Conservation (phyloP, 495 filamentous ascomycete species). For the Echria macrotheca region DNA sequence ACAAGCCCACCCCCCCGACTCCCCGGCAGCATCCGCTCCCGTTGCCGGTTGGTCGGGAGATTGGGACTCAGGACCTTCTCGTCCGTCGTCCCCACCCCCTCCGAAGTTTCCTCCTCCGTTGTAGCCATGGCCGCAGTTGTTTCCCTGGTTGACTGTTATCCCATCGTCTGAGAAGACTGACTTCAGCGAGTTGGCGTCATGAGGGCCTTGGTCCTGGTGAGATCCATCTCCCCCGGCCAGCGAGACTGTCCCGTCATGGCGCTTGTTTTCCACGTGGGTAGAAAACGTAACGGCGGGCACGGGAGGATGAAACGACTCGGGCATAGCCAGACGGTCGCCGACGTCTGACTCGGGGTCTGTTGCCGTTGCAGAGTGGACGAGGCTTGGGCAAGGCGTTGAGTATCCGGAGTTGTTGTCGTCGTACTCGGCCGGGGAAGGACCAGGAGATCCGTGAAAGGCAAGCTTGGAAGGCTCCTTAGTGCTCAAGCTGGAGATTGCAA, state of each 20-base stretch:
- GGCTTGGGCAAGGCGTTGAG: slow-evolving; percentile 6
- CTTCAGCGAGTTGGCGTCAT: background rate
- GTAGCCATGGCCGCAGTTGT: background rate
- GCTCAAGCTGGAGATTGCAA: no score
- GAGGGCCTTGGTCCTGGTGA: background rate
- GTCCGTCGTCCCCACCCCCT: background rate
- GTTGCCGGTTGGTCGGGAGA: background rate
- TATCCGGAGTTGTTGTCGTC: background rate
- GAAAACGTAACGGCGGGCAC: background rate
- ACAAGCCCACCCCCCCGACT: background rate
- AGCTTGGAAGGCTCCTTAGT: no score
- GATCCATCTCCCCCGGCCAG: background rate
- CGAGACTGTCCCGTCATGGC: background rate
- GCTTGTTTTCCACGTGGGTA: background rate
- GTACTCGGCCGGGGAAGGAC: background rate
- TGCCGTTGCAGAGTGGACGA: background rate
- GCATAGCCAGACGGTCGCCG: background rate
- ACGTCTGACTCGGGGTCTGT: background rate
- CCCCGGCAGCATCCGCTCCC: background rate
- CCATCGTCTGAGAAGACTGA: background rate
- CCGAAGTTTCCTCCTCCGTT: background rate
- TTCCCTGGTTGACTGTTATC: background rate
- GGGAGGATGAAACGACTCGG: background rate
- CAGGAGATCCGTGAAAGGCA: background rate
- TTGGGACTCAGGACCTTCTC: background rate